These are phyloP conservation scores for Pythium biforme DNA, from an alignment of 352 stramenopile species.

Conservation along the genomic window DNA sequence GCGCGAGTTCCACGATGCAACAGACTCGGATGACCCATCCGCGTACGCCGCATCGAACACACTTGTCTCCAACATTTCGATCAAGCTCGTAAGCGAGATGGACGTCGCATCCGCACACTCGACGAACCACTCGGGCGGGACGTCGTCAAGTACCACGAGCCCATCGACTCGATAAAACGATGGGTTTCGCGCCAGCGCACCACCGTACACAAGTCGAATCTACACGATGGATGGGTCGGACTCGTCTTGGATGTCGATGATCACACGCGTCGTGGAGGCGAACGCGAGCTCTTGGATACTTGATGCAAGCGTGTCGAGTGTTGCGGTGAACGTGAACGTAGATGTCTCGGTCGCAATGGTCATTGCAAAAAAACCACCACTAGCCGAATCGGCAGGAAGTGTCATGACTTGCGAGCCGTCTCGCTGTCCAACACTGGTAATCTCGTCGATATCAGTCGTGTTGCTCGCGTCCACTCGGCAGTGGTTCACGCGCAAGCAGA, in stretches of 20 bases:
- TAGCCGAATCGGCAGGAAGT: background rate
- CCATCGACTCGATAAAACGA: background rate
- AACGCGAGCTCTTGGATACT: background rate
- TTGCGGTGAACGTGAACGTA: background rate
- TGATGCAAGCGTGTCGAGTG: background rate
- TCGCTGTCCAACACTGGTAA: background rate
- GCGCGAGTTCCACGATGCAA: background rate
- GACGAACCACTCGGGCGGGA: background rate
- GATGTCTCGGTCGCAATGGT: background rate
- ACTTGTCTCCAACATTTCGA: background rate
- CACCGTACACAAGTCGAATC: background rate
- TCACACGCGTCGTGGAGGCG: background rate
- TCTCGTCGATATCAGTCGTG: background rate
- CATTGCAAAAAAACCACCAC: background rate
- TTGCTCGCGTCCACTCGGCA: background rate
- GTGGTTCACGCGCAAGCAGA: background rate
- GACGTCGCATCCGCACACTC: background rate
- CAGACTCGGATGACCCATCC: no score
- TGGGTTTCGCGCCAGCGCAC: background rate
- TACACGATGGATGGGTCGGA: background rate
- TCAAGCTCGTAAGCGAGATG: background rate
- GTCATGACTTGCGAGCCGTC: background rate
- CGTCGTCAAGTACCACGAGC: background rate
- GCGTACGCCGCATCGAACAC: background rate
- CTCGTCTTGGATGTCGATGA: background rate